Evolutionary conservation across 1,284 basidiomycete genomes (phyloP).

Genomic region (Afroboletus lepidellus): DNA sequence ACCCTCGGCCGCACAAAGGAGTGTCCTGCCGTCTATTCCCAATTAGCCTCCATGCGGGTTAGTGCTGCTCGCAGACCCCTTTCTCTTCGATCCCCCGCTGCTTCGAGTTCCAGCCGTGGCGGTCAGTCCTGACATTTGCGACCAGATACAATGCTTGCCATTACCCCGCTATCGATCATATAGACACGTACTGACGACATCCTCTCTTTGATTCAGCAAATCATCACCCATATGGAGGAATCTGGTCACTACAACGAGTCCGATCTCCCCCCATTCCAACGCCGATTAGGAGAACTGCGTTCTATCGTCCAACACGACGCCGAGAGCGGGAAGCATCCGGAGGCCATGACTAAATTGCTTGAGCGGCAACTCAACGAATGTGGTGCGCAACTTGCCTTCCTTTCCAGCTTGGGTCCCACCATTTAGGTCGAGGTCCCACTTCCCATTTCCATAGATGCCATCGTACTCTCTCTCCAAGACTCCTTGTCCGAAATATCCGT

Average conservation of each 20-base stretch:
- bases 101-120: background rate
- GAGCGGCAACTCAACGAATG: slow-evolving; percentile 90
- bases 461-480: slow-evolving; percentile 76
- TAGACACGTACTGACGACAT: slow-evolving; percentile 30
- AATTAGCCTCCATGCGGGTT: slow-evolving; percentile 91
- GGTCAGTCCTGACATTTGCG: slow-evolving; percentile 24
- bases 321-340: slow-evolving; percentile 81
- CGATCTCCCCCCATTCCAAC: slow-evolving; percentile 83
- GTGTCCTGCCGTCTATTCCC: slow-evolving; percentile 90
- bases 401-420: slow-evolving; percentile 10
- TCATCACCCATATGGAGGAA: slow-evolving; percentile 91
- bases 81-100: background rate
- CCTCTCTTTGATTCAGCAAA: slow-evolving; percentile 62
- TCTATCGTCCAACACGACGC: slow-evolving; percentile 81
- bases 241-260: slow-evolving; percentile 89
- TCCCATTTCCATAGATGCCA: slow-evolving; percentile 53
- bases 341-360: slow-evolving; percentile 87
- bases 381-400: slow-evolving; percentile 53
- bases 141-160: slow-evolving; percentile 18
- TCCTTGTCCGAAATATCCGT: slow-evolving; percentile 82
- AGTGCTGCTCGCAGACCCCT: slow-evolving; percentile 38
- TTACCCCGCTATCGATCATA: slow-evolving; percentile 15
- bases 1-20: slow-evolving; percentile 93
- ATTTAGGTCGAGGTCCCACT: background rate
- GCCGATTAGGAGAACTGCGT: slow-evolving; percentile 75